Percentiles rank a stretch among this genome's conserved stretches.
phyloP scores from a whole-genome alignment of 2,329 filamentous ascomycete genomes.

The Penicillium palitans region DNA sequence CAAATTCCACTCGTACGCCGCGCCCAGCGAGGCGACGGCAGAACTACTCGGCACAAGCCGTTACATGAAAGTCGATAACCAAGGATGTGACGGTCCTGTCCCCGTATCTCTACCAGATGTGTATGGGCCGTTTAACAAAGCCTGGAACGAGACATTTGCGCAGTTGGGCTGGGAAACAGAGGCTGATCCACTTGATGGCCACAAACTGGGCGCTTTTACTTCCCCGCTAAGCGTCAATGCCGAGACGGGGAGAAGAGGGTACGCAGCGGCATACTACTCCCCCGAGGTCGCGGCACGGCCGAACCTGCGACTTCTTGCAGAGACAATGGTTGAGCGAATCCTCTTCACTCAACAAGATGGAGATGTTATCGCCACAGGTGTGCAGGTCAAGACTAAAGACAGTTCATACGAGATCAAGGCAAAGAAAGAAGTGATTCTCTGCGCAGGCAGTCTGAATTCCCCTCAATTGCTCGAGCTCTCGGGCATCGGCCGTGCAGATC shows the following conservation, averaged over 20 bases:
- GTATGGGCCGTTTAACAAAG: constrained; percentile 29
- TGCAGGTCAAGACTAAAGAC: constrained; percentile 22
- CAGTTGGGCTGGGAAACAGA: constrained; percentile 25
- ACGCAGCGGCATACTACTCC: constrained; percentile 46
- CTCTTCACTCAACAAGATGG: constrained; percentile 39
- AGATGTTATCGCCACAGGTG: constrained; percentile 18
- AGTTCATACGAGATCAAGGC: constrained; percentile 29
- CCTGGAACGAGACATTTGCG: constrained; percentile 27
- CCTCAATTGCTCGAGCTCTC: constrained; percentile 62
- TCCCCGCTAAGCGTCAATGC: constrained; percentile 38
- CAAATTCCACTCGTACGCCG: constrained; percentile 39
- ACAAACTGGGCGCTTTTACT: constrained; percentile 43
- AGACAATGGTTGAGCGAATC: constrained; percentile 51
- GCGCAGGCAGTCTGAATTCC: constrained; percentile 58
- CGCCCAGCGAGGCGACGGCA: constrained; percentile 30
- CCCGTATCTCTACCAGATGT: constrained; percentile 33
- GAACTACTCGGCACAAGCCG: constrained; percentile 13
- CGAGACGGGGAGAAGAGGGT: constrained; percentile 36
- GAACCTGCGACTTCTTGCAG: constrained; percentile 51
- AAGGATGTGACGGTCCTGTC: constrained; percentile 23
- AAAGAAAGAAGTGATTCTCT: constrained; percentile 58
- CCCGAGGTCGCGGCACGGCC: constrained; percentile 39
- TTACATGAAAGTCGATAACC: constrained; percentile 21
- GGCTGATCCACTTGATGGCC: constrained; percentile 38
- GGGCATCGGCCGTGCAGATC: constrained; percentile 55